Base-by-base conservation (phyloP, 2,329 filamentous ascomycete genomes). In the Ophiocordyceps polyrhachis-furcata region DNA sequence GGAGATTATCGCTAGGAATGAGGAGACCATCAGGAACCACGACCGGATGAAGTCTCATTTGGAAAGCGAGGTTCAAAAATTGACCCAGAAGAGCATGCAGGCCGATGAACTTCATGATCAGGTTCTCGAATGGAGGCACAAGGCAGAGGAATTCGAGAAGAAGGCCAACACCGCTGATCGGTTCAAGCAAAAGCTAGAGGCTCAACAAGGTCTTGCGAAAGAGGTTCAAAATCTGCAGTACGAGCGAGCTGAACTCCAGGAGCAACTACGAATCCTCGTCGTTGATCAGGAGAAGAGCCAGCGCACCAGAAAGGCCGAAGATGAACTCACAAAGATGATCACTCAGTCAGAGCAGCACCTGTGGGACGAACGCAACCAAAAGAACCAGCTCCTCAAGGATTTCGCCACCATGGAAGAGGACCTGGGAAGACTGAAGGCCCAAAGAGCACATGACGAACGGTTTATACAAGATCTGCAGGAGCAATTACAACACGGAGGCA, bases 81-180 rank as follows among this genome's bases (percentile, higher is more conserved):
- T 75, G 28, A 64, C 63, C 43, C 60, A 59, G 45, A 68, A 61
- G 56, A 66, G 68, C 31, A 63, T 68, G 38, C 66, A 68, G 44
- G 62, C 68, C 2, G 67, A 73, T 44, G 62, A 68, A 45, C 62
- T 77, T 31, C 65, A 73, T 44, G 76, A 81, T 55, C 69, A 76
- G 55, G 68, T 76, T 23, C 68, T 71, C 40, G 73, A 77, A 51
- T 67, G 78, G 51, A 72, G 70, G 48, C 69, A 73, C 51, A 69
- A 71, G 51, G 74, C 73, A 44, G 70, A 72, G 47, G 70, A 76
- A 47, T 62, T 79, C 13, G 66, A 69, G 44, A 76, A 75, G 55
- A 77, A 76, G 52, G 75, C 76, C 48, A 80, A 80, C 50, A 74
- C 68, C 45, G 73, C 72, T 8, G 76, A 79, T 45, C 67, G 76